Evolutionary conservation across 495 filamentous ascomycete species (phyloP).

Genomic region (Podospora comata): DNA sequence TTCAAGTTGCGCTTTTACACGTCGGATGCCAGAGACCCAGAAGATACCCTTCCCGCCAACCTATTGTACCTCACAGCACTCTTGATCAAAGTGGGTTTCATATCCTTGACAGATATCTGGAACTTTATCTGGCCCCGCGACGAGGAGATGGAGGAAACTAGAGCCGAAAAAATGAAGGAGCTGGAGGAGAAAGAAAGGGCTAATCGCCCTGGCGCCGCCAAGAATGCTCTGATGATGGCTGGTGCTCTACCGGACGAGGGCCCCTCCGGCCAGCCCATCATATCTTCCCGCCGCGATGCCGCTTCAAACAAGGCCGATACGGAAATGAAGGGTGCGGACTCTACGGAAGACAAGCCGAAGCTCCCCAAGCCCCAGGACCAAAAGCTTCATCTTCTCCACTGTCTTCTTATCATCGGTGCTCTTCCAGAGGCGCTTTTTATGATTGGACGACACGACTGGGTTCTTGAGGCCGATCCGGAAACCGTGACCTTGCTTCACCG

Average conservation of each 20-base stretch:
- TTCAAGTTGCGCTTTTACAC: constrained; percentile 97
- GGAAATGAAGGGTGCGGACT: constrained; percentile 45
- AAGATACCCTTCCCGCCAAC: constrained; percentile 78
- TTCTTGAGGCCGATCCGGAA: constrained; percentile 78
- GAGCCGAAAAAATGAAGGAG: constrained; percentile 65
- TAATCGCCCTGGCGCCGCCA: constrained; percentile 59
- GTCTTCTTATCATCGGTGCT: constrained; percentile 85
- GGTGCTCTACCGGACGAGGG: constrained; percentile 81
- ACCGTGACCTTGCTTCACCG: constrained; percentile 66
- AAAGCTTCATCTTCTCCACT: constrained; percentile 78
- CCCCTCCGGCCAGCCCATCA: constrained; percentile 19
- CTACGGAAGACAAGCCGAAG: constrained; percentile 56
- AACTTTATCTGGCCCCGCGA: constrained; percentile 87
- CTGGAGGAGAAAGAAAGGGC: constrained; percentile 72
- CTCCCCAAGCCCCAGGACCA: constrained; percentile 84
- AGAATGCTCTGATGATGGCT: constrained; percentile 88
- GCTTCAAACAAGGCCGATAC: constrained; percentile 46
- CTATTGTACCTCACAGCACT: constrained; percentile 85
- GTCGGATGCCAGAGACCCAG: constrained; percentile 61
- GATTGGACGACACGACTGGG: constrained; percentile 86
- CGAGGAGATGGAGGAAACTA: constrained; percentile 70
- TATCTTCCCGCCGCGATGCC: constrained; percentile 35
- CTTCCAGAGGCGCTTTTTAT: constrained; percentile 92
- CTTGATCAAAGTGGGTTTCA: constrained; percentile 95
- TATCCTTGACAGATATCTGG: constrained; percentile 90